Evolutionary conservation across 208 protist species (phyloP).

Genomic region (Herpetomonas samuelpessoai): DNA sequence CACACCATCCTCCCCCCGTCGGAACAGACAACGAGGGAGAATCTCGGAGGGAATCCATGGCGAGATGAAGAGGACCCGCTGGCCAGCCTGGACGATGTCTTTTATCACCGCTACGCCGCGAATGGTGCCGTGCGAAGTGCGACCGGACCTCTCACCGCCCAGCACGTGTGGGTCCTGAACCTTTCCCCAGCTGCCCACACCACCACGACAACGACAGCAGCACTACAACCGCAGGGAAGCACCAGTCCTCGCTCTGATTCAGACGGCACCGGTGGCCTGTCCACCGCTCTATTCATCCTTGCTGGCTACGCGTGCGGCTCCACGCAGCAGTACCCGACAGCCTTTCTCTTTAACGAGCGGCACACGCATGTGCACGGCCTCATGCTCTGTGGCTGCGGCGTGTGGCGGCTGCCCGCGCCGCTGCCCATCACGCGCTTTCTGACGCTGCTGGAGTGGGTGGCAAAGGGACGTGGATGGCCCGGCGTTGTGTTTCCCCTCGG

Average conservation of each 20-base stretch:
- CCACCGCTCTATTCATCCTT: constrained; percentile 36
- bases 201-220: not conserved
- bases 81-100: not conserved
- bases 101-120: not conserved
- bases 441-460: constrained; percentile 35
- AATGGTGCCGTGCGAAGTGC: no score
- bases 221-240: not conserved
- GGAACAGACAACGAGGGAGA: not conserved
- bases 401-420: constrained; percentile 51
- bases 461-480: constrained; percentile 42
- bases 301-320: constrained; percentile 64
- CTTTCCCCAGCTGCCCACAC: constrained; percentile 4
- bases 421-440: constrained; percentile 24
- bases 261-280: constrained; percentile 13
- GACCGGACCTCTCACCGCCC: constrained; percentile 39
- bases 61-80: not conserved
- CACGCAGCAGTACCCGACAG: constrained; percentile 30
- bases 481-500: constrained; percentile 22
- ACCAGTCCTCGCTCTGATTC: no score
- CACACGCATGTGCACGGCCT: constrained; percentile 57
- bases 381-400: constrained; percentile 55
- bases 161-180: constrained; percentile 72
- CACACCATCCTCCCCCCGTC: constrained; percentile 17
- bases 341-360: constrained; percentile 46
- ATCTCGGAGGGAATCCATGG: no score